Conservation (phyloP, 2,329 filamentous ascomycete genomes). For the Epichloe sp. region DNA sequence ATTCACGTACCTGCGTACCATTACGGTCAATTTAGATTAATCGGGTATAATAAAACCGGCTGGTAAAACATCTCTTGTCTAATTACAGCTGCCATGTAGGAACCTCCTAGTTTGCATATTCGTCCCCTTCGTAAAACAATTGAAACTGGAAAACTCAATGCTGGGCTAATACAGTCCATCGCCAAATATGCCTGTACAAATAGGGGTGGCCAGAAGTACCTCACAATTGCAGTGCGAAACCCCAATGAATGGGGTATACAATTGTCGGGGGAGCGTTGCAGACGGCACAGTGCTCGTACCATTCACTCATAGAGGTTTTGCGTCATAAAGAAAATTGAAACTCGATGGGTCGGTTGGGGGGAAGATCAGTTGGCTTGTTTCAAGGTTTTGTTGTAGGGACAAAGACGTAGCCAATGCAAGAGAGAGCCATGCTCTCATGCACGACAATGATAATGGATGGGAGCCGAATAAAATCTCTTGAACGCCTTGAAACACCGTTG, state of each 20-base stretch:
- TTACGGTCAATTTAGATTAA: constrained; percentile 3
- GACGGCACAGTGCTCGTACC: neutral
- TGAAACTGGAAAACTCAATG: constrained; percentile 12
- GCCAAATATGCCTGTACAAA: constrained; percentile 23
- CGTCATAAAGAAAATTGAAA: neutral
- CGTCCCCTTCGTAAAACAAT: constrained; percentile 2
- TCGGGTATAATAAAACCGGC: constrained; percentile 13
- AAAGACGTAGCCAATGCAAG: neutral
- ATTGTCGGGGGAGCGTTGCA: neutral
- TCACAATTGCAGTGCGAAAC: neutral
- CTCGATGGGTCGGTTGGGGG: neutral
- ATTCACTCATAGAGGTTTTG: neutral
- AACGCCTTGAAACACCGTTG: constrained; percentile 4
- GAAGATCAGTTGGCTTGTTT: neutral
- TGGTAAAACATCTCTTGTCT: constrained; percentile 16
- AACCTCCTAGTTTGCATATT: constrained; percentile 6
- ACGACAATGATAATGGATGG: neutral
- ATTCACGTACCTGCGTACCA: neutral
- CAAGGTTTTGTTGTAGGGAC: neutral
- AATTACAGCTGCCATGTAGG: constrained; percentile 20
- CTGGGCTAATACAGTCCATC: constrained; percentile 11
- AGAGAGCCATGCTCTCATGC: neutral
- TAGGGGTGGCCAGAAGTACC: constrained; percentile 7
- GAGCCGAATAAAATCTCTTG: neutral
- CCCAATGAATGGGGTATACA: neutral